Evolutionary conservation across 306 rosid genomes (phyloP).

Genomic region (Ochetophila trinervis): DNA sequence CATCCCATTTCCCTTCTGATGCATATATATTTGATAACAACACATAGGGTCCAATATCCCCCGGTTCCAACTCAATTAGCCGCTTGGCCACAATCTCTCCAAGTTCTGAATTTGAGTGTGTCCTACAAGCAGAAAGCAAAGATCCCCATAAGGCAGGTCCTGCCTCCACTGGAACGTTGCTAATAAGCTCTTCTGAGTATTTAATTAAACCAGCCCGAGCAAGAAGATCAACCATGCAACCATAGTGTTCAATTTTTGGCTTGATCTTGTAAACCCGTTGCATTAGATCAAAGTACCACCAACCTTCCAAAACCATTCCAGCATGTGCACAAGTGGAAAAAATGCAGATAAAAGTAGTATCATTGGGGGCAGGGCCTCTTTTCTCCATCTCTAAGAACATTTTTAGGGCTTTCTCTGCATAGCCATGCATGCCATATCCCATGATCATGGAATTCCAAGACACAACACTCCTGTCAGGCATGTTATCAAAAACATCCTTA

Average conservation of each 20-base stretch:
- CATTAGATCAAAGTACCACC: conserved; percentile 63
- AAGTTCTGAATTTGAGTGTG: conserved; percentile 42
- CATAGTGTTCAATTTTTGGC: conserved; percentile 66
- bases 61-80: conserved; percentile 56
- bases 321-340: conserved; percentile 63
- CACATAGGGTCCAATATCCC: conserved; percentile 56
- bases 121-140: conserved; percentile 63
- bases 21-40: conserved; percentile 59
- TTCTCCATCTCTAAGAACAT: conserved; percentile 54
- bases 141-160: conserved; percentile 71
- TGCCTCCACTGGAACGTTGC: conserved; percentile 41
- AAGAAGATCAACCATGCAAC: conserved; percentile 74
- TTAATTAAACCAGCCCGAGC: conserved; percentile 59
- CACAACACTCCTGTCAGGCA: conserved; percentile 52
- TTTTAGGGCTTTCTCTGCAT: conserved; percentile 48
- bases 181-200: conserved; percentile 48
- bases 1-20: conserved; percentile 63
- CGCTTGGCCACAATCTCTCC: conserved; percentile 59
- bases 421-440: conserved; percentile 62
- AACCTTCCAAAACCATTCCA: conserved; percentile 69
- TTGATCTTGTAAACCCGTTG: conserved; percentile 53
- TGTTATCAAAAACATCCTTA: conserved; percentile 47
- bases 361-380: conserved; percentile 45
- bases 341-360: conserved; percentile 50
- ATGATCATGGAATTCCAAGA: conserved; percentile 72